Evolutionary conservation across 1,284 basidiomycete genomes (phyloP).

Genomic region (Ceratobasidium sp.): DNA sequence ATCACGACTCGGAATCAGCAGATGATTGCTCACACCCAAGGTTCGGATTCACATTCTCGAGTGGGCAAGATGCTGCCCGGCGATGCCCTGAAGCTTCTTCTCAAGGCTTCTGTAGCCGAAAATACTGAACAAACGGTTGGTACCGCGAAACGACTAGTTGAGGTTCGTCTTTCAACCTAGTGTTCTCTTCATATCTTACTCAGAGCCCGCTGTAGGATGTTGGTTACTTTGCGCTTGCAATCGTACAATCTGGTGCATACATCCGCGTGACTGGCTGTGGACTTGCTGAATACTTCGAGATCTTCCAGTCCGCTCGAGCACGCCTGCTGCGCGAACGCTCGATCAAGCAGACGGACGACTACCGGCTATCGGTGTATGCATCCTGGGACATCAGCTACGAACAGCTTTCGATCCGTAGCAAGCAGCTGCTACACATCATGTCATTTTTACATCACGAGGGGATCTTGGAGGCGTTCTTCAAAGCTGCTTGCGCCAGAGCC

Average conservation of each 20-base stretch:
- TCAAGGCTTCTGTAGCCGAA: background rate
- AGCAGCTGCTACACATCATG: slow-evolving; percentile 1
- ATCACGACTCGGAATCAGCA: slow-evolving; percentile 39
- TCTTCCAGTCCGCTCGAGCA: slow-evolving; percentile 1
- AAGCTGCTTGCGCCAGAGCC: background rate
- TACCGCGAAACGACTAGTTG: background rate
- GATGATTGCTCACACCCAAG: background rate
- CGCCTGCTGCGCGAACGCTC: background rate
- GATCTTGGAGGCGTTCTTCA: slow-evolving; percentile 25
- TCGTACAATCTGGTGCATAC: slow-evolving; percentile 29
- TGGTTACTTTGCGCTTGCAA: slow-evolving; percentile 2
- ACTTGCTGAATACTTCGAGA: background rate
- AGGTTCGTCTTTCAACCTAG: background rate
- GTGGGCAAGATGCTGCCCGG: background rate
- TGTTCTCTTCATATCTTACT: background rate
- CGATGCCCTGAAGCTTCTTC: background rate
- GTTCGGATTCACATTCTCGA: background rate
- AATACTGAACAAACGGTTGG: background rate
- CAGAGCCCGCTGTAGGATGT: slow-evolving; percentile 5
- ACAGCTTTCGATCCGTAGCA: background rate
- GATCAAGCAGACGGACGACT: background rate
- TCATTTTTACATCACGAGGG: slow-evolving; percentile 23
- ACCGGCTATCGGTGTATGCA: background rate
- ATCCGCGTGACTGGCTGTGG: slow-evolving; percentile 3
- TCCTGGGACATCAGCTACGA: slow-evolving; percentile 8